Conservation (phyloP, 768 basidiomycete genomes). For the Coprinellus aureogranulatus region DNA sequence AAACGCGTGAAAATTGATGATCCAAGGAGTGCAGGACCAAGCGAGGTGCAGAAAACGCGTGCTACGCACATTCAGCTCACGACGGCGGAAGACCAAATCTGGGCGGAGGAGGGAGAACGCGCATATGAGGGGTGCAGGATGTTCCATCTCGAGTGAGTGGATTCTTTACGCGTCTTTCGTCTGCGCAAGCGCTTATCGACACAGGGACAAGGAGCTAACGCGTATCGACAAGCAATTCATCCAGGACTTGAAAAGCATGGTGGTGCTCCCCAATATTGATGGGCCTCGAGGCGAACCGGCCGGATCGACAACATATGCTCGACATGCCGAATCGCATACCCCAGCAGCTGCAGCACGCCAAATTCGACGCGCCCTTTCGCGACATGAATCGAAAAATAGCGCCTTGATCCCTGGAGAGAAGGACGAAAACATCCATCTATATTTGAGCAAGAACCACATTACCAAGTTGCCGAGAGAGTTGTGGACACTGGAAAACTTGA, state of each 20-base stretch:
- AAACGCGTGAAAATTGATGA: constrained; percentile 16
- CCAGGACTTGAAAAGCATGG: constrained; percentile 44
- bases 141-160: constrained; percentile 54
- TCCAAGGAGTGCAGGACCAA: constrained; percentile 13
- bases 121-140: constrained; percentile 25
- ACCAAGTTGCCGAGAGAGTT: constrained; percentile 53
- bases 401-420: constrained; percentile 36
- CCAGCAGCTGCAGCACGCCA: constrained; percentile 21
- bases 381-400: constrained; percentile 29
- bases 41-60: constrained; percentile 1
- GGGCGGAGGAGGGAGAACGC: constrained; percentile 44
- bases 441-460: constrained; percentile 55
- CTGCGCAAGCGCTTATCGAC: not conserved
- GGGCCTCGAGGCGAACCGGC: constrained; percentile 10
- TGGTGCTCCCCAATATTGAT: constrained; percentile 36
- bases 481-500: constrained; percentile 55
- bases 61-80: too few species aligned
- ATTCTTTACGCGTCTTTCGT: not conserved
- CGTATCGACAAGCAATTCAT: constrained; percentile 51
- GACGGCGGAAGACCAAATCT: constrained; percentile 35
- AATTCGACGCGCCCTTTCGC: constrained; percentile 11
- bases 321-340: constrained; percentile 18
- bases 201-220: constrained; percentile 40
- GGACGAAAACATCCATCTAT: constrained; percentile 54
- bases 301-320: constrained; percentile 16